Evolutionary conservation across 208 protist species (phyloP).

Genomic region (Wallacemonas sp.): DNA sequence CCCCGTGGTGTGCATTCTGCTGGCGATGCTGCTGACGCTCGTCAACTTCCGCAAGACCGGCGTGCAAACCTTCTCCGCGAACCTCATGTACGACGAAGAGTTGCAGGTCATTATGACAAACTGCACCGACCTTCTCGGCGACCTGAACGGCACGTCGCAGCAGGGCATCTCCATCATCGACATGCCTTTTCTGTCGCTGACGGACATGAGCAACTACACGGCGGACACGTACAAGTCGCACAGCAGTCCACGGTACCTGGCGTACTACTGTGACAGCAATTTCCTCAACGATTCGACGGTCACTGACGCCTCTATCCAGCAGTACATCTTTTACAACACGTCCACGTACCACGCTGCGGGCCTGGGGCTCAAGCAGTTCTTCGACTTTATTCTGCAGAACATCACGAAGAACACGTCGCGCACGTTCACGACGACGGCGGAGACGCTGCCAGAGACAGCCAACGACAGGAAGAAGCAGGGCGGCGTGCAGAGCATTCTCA

Average conservation of each 20-base stretch:
- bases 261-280: slow-evolving; percentile 16
- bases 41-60: slow-evolving; percentile 16
- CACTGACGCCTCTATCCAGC: slow-evolving; percentile 1
- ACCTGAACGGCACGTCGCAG: slow-evolving; percentile 20
- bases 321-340: slow-evolving; percentile 29
- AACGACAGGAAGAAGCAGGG: slow-evolving; percentile 1
- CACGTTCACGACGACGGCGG: not conserved
- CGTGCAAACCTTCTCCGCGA: slow-evolving; percentile 4
- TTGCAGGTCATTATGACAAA: slow-evolving; percentile 20
- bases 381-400: slow-evolving; percentile 19
- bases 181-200: slow-evolving; percentile 19
- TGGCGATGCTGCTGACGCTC: slow-evolving; percentile 43
- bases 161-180: slow-evolving; percentile 22
- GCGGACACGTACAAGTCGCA: slow-evolving; percentile 18
- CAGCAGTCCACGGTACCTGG: slow-evolving; percentile 9
- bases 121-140: slow-evolving; percentile 15
- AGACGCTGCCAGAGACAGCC: slow-evolving; percentile 13
- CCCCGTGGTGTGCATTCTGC: slow-evolving; percentile 43
- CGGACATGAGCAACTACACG: slow-evolving; percentile 22
- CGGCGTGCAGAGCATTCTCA: slow-evolving; percentile 27
- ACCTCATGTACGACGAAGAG: slow-evolving; percentile 16
- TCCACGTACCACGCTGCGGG: slow-evolving; percentile 24
- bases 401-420: slow-evolving; percentile 11
- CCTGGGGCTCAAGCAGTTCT: slow-evolving; percentile 21
- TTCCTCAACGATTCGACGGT: not conserved